phyloP scores from a whole-genome alignment of 192 early-diverging fungal genomes.

The Umbelopsis isabellina region DNA sequence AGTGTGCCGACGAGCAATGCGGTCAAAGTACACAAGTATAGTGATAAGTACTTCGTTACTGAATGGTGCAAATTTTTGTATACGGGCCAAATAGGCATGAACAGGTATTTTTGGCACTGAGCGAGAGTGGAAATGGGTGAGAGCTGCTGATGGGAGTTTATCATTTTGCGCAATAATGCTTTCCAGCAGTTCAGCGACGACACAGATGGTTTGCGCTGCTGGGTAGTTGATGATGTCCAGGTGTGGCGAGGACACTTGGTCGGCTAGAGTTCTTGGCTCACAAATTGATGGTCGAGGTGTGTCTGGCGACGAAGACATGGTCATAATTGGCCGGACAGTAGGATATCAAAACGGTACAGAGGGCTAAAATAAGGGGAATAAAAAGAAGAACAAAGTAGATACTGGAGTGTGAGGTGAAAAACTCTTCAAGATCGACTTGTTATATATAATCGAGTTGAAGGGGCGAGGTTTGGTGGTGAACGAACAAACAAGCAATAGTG shows the following conservation, averaged over 20 bases:
- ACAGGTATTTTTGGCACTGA: slow-evolving; percentile 68
- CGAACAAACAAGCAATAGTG: too few relatives aligned
- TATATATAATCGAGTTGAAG: neutral
- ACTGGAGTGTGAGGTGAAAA: neutral
- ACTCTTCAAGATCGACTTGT: too few relatives aligned
- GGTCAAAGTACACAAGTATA: slow-evolving; percentile 76
- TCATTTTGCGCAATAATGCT: slow-evolving; percentile 57
- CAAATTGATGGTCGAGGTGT: slow-evolving; percentile 7
- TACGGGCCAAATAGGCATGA: slow-evolving; percentile 65
- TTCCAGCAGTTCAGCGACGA: slow-evolving; percentile 54
- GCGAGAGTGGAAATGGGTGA: slow-evolving; percentile 74
- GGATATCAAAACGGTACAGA: neutral
- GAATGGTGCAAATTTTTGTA: slow-evolving; percentile 70
- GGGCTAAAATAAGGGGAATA: neutral
- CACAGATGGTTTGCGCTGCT: slow-evolving; percentile 44
- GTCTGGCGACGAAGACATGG: neutral
- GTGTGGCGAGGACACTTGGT: neutral
- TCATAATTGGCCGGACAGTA: neutral
- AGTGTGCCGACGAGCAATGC: slow-evolving; percentile 55
- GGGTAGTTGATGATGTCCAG: slow-evolving; percentile 53
- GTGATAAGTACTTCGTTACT: slow-evolving; percentile 69
- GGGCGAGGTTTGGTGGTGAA: neutral
- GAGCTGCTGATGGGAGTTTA: slow-evolving; percentile 27
- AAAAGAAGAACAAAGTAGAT: neutral
- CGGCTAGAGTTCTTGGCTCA: neutral